Base-by-base conservation (phyloP, 345 rosid species). In the Populus tremula region DNA sequence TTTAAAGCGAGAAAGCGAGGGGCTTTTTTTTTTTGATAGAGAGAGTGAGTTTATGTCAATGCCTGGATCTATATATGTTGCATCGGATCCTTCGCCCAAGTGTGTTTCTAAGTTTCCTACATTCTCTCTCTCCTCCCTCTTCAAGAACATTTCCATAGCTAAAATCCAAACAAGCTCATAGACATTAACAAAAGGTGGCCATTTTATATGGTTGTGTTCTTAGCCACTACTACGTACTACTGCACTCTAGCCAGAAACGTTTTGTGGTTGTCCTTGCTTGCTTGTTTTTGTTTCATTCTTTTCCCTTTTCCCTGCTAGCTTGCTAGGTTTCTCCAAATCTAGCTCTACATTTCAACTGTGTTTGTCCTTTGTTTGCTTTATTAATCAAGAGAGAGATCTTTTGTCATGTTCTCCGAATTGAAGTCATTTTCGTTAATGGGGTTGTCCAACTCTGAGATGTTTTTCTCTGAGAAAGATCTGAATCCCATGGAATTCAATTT, bases 1-100 rank as follows among this genome's bases (percentile, higher is more conserved):
- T 72, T 67, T 41, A 53, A 70, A 64, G 67, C 35, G 17, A 9
- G 41, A 33, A 72, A 81, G 83, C 14, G 80, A 74, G 29, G 36
- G 76, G 76, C 86, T 74, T 77, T 76, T 50, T 73, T 47, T 16
- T 25, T 4, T 70, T 27, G 16, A n/a, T 10, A 59, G 12, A 65
- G 69, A 33, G 70, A 67, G 79, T 69, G 78, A 67, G 78, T 77
- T 73, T 64, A 38, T 74, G 62, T 54, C 1, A 8, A 20, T 54
- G 61, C 11, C 45, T 41, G 13, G 12, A 71, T 45, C 70, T 76
- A 73, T 69, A 83, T 80, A 70, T 82, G 67, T 61, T 84, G 89
- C 94, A 84, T 93, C 75, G 98, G 98, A 91, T 93, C 98, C 98
- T 86, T 85, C 98, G 79, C 91, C 91, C 76, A 84, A 81, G 85